Evolutionary conservation across 768 basidiomycete species (phyloP).

Genomic region (Rhodotorula taiwanensis): DNA sequence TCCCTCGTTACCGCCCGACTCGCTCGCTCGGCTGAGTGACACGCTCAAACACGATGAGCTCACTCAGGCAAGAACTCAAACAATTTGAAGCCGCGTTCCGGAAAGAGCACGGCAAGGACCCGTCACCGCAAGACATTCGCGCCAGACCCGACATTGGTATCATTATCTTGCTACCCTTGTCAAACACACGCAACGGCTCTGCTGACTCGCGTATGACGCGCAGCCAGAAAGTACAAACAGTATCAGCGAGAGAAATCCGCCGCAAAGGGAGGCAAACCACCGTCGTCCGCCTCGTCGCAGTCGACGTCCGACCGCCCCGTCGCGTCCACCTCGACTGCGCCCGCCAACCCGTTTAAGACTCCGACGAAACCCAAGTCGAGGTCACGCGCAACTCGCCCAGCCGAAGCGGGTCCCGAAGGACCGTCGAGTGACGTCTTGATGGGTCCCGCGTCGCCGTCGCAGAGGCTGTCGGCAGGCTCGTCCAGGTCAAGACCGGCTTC

Average conservation of each 20-base stretch:
- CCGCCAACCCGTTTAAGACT: slow-evolving; percentile 24
- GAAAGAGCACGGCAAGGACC: slow-evolving; percentile 40
- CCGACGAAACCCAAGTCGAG: slow-evolving; percentile 32
- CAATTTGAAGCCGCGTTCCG: slow-evolving; percentile 46
- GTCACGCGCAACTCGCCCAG: not conserved
- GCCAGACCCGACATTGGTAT: slow-evolving; percentile 45
- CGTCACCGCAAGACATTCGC: slow-evolving; percentile 48
- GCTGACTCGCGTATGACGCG: too few species aligned
- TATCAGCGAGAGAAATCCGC: slow-evolving; percentile 28
- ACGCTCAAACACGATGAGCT: not conserved
- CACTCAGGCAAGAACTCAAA: slow-evolving; percentile 46
- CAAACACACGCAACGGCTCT: too few species aligned
- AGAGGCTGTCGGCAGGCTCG: not conserved
- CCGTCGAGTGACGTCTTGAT: too few species aligned
- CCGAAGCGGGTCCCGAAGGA: not conserved
- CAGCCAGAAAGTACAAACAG: slow-evolving; percentile 38
- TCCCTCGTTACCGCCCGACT: too few species aligned
- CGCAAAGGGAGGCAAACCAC: not conserved
- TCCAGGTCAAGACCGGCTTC: not conserved
- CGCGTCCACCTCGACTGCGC: not conserved
- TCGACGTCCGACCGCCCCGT: not conserved
- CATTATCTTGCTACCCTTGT: too few species aligned
- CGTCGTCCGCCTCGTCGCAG: not conserved
- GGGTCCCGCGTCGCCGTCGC: not conserved
- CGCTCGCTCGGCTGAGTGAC: too few species aligned